These are phyloP conservation scores for Dacryopinax primogenitus DNA, from an alignment of 768 basidiomycete genomes.

Conservation along the genomic window DNA sequence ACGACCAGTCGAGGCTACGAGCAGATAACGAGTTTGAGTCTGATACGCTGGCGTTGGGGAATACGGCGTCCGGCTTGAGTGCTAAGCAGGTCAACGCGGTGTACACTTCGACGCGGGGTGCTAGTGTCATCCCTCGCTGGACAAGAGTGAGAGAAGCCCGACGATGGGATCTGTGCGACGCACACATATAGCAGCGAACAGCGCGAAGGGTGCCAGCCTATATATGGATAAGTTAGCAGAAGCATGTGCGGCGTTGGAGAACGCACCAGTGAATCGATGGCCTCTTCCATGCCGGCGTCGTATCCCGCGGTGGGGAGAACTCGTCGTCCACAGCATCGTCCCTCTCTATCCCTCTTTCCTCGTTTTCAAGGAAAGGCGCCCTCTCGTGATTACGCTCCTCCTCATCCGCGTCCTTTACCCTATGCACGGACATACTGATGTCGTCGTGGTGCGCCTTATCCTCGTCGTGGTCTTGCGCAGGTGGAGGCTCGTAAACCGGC, in stretches of 20 bases:
- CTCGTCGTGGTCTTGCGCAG: background rate
- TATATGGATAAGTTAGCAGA: background rate
- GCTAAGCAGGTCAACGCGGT: constrained; percentile 60
- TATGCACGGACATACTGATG: background rate
- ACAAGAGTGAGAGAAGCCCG: constrained; percentile 13
- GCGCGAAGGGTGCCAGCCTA: constrained; percentile 62
- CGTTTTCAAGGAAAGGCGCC: background rate
- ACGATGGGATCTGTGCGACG: background rate
- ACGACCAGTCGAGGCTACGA: background rate
- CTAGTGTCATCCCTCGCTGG: constrained; percentile 67
- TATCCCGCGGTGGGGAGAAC: background rate
- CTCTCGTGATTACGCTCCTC: background rate
- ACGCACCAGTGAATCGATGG: constrained; percentile 5
- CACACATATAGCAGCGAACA: constrained; percentile 55
- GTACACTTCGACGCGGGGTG: constrained; percentile 68
- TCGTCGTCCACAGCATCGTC: background rate
- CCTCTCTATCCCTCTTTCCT: background rate
- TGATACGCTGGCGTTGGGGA: background rate
- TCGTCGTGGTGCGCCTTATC: background rate
- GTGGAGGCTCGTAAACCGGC: background rate
- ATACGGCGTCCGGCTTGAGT: constrained; percentile 26
- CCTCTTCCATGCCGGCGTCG: constrained; percentile 1
- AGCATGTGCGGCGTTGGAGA: background rate
- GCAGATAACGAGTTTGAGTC: background rate
- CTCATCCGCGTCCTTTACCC: background rate